Percentiles rank a stretch among this genome's conserved stretches.
Evolutionary conservation across 345 rosid species (phyloP).

Genomic region (Brassica incana): DNA sequence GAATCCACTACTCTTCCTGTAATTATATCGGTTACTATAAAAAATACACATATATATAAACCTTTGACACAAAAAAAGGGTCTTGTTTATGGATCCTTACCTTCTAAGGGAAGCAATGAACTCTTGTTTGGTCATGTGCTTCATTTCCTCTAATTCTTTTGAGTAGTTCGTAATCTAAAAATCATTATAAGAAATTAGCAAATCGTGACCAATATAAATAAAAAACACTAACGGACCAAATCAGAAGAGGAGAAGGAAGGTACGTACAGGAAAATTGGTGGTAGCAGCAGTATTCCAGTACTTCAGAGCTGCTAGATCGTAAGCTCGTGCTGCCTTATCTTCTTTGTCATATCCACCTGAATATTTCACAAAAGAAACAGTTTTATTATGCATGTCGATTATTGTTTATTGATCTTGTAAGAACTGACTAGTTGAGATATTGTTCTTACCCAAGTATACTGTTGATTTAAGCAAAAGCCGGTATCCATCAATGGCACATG

Average conservation of each 20-base stretch:
- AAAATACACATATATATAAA: not conserved
- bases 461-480: constrained; percentile 39
- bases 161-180: constrained; percentile 62
- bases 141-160: constrained; percentile 88
- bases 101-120: constrained; percentile 93
- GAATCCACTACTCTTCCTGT: constrained; percentile 95
- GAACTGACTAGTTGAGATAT: not conserved
- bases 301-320: constrained; percentile 91
- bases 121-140: constrained; percentile 84
- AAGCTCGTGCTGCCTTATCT: constrained; percentile 96
- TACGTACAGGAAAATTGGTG: constrained; percentile 80
- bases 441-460: constrained; percentile 85
- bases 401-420: not conserved
- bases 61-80: too few relatives aligned
- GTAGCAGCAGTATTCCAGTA: constrained; percentile 96
- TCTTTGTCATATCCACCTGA: constrained; percentile 98
- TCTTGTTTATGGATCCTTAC: constrained; percentile 34
- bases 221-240: not conserved
- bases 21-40: not conserved
- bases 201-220: not conserved
- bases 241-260: not conserved
- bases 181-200: constrained; percentile 6
- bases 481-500: constrained; percentile 26
- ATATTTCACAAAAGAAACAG: not conserved
- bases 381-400: not conserved